Percentiles rank a stretch among this genome's conserved stretches.
Evolutionary conservation across 306 rosid species (phyloP).

Genomic region (Sechiopsis laciniata): DNA sequence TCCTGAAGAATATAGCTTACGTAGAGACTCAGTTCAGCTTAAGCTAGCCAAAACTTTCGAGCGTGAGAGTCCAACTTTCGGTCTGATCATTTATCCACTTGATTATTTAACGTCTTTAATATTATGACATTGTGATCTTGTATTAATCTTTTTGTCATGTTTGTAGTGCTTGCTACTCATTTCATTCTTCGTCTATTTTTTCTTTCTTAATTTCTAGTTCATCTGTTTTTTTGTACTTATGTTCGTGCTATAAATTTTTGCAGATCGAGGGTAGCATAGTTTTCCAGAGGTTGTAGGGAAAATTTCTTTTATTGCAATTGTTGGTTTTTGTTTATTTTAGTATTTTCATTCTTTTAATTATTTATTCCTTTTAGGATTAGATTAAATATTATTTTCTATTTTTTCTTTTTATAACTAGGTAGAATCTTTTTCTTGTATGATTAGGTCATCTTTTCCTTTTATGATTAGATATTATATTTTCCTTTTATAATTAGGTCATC

Average conservation of each 20-base stretch:
- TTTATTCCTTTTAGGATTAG: too few relatives aligned
- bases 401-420: too few relatives aligned
- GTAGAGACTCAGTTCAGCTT: constrained; percentile 41
- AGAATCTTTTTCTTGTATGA: too few relatives aligned
- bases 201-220: neutral
- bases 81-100: constrained; percentile 37
- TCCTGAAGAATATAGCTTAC: constrained; percentile 52
- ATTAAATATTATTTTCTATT: too few relatives aligned
- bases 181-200: neutral
- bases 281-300: constrained; percentile 4
- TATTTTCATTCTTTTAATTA: too few relatives aligned
- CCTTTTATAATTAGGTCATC: too few relatives aligned
- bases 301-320: neutral
- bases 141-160: too few relatives aligned
- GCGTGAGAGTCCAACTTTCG: constrained; percentile 29
- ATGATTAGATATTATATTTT: too few relatives aligned
- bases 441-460: too few relatives aligned
- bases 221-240: neutral
- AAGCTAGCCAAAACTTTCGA: constrained; percentile 30
- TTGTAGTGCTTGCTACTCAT: neutral
- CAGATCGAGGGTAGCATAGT: neutral
- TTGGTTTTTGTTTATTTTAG: too few relatives aligned
- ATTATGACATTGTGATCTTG: too few relatives aligned
- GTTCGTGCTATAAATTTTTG: neutral
- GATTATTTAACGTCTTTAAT: neutral